Evolutionary conservation across 495 filamentous ascomycete species (phyloP), one percentile per base, ranked within the genome.

Genomic region (Talaromyces adpressus): DNA sequence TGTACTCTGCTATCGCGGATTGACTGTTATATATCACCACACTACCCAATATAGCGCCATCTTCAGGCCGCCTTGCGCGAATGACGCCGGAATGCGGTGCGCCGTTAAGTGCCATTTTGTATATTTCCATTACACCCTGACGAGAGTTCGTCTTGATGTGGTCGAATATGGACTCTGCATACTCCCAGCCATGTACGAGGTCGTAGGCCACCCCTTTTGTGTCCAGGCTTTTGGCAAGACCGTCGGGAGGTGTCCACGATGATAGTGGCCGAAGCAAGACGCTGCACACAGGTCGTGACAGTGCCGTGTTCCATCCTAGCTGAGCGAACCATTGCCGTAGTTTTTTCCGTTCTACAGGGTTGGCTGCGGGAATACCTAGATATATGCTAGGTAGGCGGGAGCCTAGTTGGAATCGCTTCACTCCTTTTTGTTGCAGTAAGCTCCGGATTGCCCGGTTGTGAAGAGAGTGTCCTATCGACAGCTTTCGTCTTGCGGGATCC

Each of bases 121-220:
- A 96, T 20, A 95, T 85, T 63, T 92, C 90, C 11, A 88, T 81
- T n/a, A 93, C 85, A 25, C 91, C 92, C 63, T 90, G 89, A n/a
- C 85, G 81, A 14, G 90, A 86, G 70, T 87, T 86, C 0, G 87
- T 86, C 51, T 84, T 84, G 60, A 95, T 84, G 68, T 93, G 90
- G 59, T 87, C 85, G 14, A 94, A 78, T 32, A 93, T 87, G 25
- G 83, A 80, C 6, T 87, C 86, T n/a, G 89, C 82, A 69, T 91
- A 88, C 59, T 92, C 88, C 71, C 81, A 83, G 16, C 91, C 92
- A 69, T 91, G 89, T 30, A 95, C 88, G 20, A 96, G 82, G 66
- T 96, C 91, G 61, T 78, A 81, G 18, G 64, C 65, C 18, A 79
- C 72, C 6, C 84, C 84, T 2, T 89, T 86, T 52, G 84, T 83